Percentiles rank a stretch among this genome's conserved stretches.
Evolutionary conservation across 768 basidiomycete species (phyloP).

Genomic region (Lactarius quietus): DNA sequence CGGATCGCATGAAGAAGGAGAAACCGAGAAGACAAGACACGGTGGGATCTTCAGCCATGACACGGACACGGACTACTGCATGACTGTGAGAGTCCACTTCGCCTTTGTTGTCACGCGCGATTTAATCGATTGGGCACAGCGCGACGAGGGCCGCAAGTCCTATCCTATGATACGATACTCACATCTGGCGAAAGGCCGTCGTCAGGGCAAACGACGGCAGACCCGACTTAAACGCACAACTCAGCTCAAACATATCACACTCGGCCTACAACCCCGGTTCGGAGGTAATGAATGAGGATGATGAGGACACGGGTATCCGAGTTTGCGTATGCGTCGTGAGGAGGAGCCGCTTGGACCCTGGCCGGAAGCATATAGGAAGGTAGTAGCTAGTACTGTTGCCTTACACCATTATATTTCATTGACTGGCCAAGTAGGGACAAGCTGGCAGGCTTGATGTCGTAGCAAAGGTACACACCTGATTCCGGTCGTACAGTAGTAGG

Average conservation of each 20-base stretch:
- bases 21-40: background rate
- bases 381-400: no score
- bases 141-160: no score
- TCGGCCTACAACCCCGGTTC: background rate
- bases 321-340: no score
- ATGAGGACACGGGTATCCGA: no score
- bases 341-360: background rate
- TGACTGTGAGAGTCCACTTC: background rate
- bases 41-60: background rate
- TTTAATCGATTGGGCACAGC: background rate
- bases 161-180: slow-evolving; percentile 1
- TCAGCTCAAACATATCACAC: background rate
- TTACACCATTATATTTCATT: no score
- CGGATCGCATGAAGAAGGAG: background rate
- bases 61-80: no score
- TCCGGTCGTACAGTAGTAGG: no score
- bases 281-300: background rate
- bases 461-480: no score
- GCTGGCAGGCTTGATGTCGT: no score
- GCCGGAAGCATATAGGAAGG: background rate
- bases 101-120: background rate
- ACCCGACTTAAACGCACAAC: no score
- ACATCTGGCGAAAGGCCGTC: background rate
- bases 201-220: background rate
- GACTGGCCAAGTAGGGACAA: no score